Conservation (phyloP, 208 protist genomes). For the Trypanosoma mega region DNA sequence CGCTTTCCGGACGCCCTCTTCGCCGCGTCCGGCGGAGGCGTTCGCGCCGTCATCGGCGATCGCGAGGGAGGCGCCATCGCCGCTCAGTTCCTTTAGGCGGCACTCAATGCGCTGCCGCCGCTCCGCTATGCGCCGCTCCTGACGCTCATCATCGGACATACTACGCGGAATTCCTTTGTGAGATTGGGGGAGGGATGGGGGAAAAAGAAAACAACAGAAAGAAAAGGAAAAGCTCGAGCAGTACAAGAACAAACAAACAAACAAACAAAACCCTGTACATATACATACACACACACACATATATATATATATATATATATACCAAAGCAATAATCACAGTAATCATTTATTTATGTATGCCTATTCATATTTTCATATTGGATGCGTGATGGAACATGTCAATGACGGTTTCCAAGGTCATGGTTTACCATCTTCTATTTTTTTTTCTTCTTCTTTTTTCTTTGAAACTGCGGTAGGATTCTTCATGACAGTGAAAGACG, state of each 20-base stretch:
- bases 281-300: not conserved
- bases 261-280: slow-evolving; percentile 4
- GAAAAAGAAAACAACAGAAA: too few relatives aligned
- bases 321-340: too few relatives aligned
- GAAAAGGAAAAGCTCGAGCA: too few relatives aligned
- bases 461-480: too few relatives aligned
- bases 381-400: not conserved
- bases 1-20: slow-evolving; percentile 44
- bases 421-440: too few relatives aligned
- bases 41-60: not conserved
- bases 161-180: not conserved
- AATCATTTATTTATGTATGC: not conserved
- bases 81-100: slow-evolving; percentile 17
- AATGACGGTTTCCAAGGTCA: too few relatives aligned
- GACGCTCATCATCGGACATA: slow-evolving; percentile 18
- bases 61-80: slow-evolving; percentile 5
- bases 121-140: slow-evolving; percentile 60
- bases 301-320: too few relatives aligned
- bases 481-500: not conserved
- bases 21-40: slow-evolving; percentile 25
- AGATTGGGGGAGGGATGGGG: too few relatives aligned
- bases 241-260: slow-evolving; percentile 10
- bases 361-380: slow-evolving; percentile 6
- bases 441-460: too few relatives aligned
- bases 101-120: slow-evolving; percentile 48